These are phyloP conservation scores for Sarocladium kiliense DNA, from an alignment of 2,329 filamentous ascomycete genomes.

Conservation along the genomic window DNA sequence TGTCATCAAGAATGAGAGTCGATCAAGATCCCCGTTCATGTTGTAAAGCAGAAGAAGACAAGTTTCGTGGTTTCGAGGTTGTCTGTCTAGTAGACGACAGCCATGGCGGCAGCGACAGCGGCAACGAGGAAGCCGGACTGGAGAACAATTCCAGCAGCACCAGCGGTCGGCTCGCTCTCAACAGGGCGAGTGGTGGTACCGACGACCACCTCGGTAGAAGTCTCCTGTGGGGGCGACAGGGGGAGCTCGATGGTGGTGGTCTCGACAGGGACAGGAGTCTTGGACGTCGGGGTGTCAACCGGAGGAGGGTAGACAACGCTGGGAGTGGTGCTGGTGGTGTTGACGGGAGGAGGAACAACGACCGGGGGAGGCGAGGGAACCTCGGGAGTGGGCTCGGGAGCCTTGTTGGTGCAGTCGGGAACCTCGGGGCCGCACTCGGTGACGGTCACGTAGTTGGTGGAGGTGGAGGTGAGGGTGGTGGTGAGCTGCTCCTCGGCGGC, in stretches of 20 bases:
- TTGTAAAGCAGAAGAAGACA: neutral
- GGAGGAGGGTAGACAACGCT: constrained; percentile 16
- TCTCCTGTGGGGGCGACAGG: constrained; percentile 11
- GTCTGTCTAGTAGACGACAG: neutral
- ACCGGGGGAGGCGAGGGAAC: constrained; percentile 5
- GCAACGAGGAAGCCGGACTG: constrained; percentile 2
- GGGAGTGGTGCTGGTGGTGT: constrained; percentile 29
- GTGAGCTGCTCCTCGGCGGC: constrained; percentile 28
- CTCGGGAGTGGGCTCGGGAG: constrained; percentile 12
- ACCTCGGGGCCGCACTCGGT: constrained; percentile 40
- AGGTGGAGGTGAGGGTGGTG: constrained; percentile 38
- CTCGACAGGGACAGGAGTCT: constrained; percentile 8
- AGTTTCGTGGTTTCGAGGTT: neutral
- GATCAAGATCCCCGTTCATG: neutral
- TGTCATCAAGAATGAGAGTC: neutral
- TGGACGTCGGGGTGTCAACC: constrained; percentile 16
- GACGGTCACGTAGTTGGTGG: constrained; percentile 39
- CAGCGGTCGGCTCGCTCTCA: neutral
- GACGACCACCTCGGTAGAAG: constrained; percentile 4
- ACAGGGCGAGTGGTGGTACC: constrained; percentile 1
- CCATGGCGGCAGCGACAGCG: constrained; percentile 5
- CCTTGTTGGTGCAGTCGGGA: constrained; percentile 33
- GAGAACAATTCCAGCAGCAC: constrained; percentile 2
- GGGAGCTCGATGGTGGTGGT: constrained; percentile 12
- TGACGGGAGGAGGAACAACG: constrained; percentile 1